Evolutionary conservation across 2,329 filamentous ascomycete genomes (phyloP), one percentile per base, ranked within the genome.

Genomic region (Arthrobotrys megalospora): DNA sequence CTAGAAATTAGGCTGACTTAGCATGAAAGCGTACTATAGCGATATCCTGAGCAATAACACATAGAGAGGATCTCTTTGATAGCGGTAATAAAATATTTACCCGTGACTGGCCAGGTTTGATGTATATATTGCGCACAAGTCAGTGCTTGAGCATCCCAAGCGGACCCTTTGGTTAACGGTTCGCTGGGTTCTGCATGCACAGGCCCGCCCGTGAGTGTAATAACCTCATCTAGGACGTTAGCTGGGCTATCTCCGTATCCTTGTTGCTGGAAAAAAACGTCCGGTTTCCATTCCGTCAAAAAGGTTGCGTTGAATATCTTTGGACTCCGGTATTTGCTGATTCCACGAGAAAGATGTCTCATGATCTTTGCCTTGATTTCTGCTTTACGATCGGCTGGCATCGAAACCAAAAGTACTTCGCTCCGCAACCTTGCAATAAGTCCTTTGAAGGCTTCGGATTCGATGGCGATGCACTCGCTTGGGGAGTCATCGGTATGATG

Each of bases 51-150:
- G n/a, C 2, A 36, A 41, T 7, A 28, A 5, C 58, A 69, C 45
- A 1, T 34, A 16, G 45, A 8, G 48, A 60, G 8, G 1, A 64
- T 24, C 73, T 52, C 52, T 77, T 34, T 8, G 81, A 52, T 41
- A 79, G 71, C 7, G 16, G 19, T 1, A 19, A 45, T 24, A 69
- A 75, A 7, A 66, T 80, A 16, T 63, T 75, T 43, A 4, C 52
- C 28, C 3, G 24, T 58, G 16, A 24, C 21, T 6, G n/a, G 80
- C 80, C 81, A 81, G 21, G 80, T 81, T 36, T 82, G 80, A 36
- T 64, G 34, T 4, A 83, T 38, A 53, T 83, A 82, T 53, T 81
- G 48, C 6, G 38, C 65, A 21, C 77, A 80, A 16, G 81, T 82
- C 32, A 81, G 16, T 34, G 82, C 82, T 52, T 83, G 82, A 6